Percentiles rank a stretch among this genome's conserved stretches.
These are phyloP conservation scores for Quercus glauca DNA, from an alignment of 306 rosid genomes.

Conservation along the genomic window DNA sequence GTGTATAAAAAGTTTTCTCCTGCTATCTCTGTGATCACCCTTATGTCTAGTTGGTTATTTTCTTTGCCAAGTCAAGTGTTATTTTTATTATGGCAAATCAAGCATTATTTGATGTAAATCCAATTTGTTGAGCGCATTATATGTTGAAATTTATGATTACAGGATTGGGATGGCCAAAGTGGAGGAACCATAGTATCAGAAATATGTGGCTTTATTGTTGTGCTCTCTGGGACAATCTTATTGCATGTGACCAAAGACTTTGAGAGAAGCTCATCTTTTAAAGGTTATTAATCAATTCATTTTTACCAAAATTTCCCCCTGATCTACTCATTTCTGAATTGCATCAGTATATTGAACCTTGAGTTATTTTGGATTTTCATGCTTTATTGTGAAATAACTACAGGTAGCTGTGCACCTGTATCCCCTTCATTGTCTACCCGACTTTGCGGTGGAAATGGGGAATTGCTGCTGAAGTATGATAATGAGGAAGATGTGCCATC, in stretches of 20 bases:
- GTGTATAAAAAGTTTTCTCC: not conserved
- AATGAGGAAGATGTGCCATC: slow-evolving; percentile 47
- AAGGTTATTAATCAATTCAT: slow-evolving; percentile 46
- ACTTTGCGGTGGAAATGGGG: slow-evolving; percentile 63
- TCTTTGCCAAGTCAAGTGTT: not conserved
- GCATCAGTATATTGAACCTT: slow-evolving; percentile 5
- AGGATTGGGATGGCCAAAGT: slow-evolving; percentile 90
- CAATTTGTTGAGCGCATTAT: slow-evolving; percentile 13
- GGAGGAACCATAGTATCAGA: slow-evolving; percentile 61
- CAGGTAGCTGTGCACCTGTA: slow-evolving; percentile 47
- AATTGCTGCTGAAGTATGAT: slow-evolving; percentile 40
- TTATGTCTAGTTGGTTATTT: not conserved
- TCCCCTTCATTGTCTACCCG: slow-evolving; percentile 61
- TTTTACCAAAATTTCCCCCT: not conserved
- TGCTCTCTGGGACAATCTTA: slow-evolving; percentile 72
- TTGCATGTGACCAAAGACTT: slow-evolving; percentile 70
- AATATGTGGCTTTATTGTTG: slow-evolving; percentile 80
- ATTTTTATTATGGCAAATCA: not conserved
- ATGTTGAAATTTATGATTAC: slow-evolving; percentile 21
- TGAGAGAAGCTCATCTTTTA: slow-evolving; percentile 66
- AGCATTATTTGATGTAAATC: not conserved
- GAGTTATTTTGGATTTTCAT: slow-evolving; percentile 15
- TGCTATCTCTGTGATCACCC: not conserved
- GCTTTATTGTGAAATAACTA: slow-evolving; percentile 17
- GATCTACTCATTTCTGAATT: not conserved